Base-by-base conservation (phyloP, 164 flowering plant species). In the Magnolia changhungtana region DNA sequence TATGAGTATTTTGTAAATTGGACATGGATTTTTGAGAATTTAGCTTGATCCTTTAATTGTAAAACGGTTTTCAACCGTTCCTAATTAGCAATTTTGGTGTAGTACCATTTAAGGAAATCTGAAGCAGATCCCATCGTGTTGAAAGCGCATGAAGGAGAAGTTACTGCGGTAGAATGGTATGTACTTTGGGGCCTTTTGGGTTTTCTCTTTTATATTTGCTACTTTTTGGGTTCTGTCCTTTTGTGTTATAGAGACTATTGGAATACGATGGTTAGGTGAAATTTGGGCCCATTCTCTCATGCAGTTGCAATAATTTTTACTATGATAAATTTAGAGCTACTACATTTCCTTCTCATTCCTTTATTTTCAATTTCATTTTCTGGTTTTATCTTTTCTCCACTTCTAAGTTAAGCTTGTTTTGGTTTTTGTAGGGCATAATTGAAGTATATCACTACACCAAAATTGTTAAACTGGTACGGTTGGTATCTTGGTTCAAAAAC, bases 101-200 rank as follows among this genome's bases (percentile, higher is more conserved):
- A 66, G 27, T 72, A 74, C 10, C 85, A 95, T 97, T 92, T 96
- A 75, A 82, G 87, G 72, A 89, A 83, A 76, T 92, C 98, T 70
- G 77, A 85, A 24, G 79, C n/a, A 4, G 88, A 80, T 83, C 98
- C 98, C 10, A 74, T 87, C 21, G 78, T 11, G 71, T 81, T 96
- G 83, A 83, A 82, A 81, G 86, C 89, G 67, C 99, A 96, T 75
- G 89, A 88, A 29, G 92, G 91, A 79, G 98, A 96, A 88, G 98
- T 92, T 76, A 91, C 96, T 71, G 90, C 99, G 50, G 95, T 96
- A 55, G 90, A 87, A 78, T 96, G 98, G 98, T 94, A 90, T 31
- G 50, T 19, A 49, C 75, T 72, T 61, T 4, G n/a, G 19, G 58
- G 23, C 10, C 4, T 64, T 10, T 31, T 45, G 21, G 27, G 7